Base-by-base conservation (phyloP, 306 rosid species). In the Fragaria iinumae region DNA sequence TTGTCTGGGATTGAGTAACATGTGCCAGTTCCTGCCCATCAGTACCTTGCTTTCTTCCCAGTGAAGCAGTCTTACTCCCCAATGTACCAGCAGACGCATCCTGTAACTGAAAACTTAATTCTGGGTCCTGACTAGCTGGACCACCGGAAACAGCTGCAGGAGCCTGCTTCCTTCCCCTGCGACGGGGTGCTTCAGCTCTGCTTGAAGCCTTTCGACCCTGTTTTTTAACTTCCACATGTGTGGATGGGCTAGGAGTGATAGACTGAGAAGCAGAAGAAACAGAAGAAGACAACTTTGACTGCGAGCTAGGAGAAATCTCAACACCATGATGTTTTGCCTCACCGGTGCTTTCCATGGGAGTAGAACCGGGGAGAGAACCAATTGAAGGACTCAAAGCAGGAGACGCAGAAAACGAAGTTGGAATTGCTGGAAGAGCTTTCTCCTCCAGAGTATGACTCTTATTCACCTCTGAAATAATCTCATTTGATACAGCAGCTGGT, bases 161-260 rank as follows among this genome's bases (percentile, higher is more conserved):
- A 78, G 93, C 80, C 39, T 75, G 82, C 81, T 79, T 96, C 84
- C 67, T 96, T 25, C 96, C 98, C 86, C 98, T 88, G 67, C 96
- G 98, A 56, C 90, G 88, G 67, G 96, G 90, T 56, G 90, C 83
- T 80, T 93, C 96, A n/a, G 71, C 83, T 85, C 93, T 87, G 80
- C 67, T 87, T 67, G 83, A 86, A 85, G 91, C 29, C 86, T 88
- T 96, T 79, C 98, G 96, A 81, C 93, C 96, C 77, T 81, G 92
- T 80, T 93, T 84, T 90, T 82, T 91, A 69, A 80, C 83, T 53
- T 90, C 88, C 55, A 81, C 44, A 63, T 86, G 55, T 85, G 89
- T 96, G 45, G 82, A 67, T n/a, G 89, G 79, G 77, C 83, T 72
- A 70, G 90, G 83, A 74, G 79, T 52, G 62, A 80, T 43, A 43